Evolutionary conservation across 1,139 yeast species (phyloP), one percentile per base, ranked within the genome.

Genomic region (Lodderomyces pseudojiufengensis): DNA sequence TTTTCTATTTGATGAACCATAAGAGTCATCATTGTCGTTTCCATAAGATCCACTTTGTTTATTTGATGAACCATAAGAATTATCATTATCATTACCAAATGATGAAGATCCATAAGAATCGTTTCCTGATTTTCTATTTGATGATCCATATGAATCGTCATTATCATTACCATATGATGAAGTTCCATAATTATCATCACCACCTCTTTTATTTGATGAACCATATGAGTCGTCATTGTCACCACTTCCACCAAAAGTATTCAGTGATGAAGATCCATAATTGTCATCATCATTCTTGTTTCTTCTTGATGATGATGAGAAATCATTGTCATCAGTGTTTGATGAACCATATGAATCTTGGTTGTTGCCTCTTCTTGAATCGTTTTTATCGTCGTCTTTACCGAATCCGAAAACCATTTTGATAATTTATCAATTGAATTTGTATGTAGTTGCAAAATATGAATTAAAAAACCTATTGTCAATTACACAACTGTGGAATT

Each of bases 401-500:
- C 63, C 63, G 26, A 57, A 55, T 30, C 62, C 63, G 40, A 57
- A 57, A 39, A 50, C 63, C 63, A 57, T 57, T 49, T 36, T 53
- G 32, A 21, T 8, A 18, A 21, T 24, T 27, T n/a, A 11, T 20
- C 24, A 22, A 22, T 22, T 22, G 24, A 22, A 12, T 26, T 26
- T 26, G 24, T 22, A 8, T n/a, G n/a, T n/a, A n/a, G n/a, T n/a
- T n/a, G n/a, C n/a, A n/a, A n/a, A n/a, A n/a, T n/a, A n/a, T n/a
- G n/a, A n/a, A n/a, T n/a, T n/a, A n/a, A n/a, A n/a, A n/a, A n/a
- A n/a, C n/a, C n/a, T n/a, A n/a, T n/a, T n/a, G n/a, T n/a, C n/a
- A n/a, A n/a, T n/a, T n/a, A n/a, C n/a, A n/a, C n/a, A n/a, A n/a
- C n/a, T n/a, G n/a, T n/a, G n/a, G n/a, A n/a, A n/a, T n/a, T n/a